phyloP scores from a whole-genome alignment of 2,329 filamentous ascomycete genomes.

The Neofusicoccum umdonicola region DNA sequence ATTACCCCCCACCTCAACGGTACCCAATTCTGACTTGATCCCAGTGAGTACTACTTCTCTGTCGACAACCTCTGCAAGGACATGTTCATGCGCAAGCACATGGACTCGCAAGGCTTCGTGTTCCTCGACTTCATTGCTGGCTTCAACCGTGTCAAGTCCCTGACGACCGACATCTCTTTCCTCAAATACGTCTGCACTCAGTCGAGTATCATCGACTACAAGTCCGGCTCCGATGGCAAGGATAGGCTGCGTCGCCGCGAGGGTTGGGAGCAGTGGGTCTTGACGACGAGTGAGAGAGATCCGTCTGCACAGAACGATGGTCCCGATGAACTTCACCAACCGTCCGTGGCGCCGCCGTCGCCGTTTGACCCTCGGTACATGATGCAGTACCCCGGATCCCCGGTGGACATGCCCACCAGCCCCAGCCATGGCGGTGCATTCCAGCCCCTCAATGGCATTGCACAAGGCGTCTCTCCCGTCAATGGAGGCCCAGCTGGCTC shows the following conservation, averaged over 20 bases:
- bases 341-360: constrained; percentile 38
- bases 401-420: constrained; percentile 5
- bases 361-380: constrained; percentile 33
- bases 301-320: constrained; percentile 72
- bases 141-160: constrained; percentile 80
- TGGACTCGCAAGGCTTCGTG: constrained; percentile 95
- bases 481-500: constrained; percentile 2
- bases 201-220: constrained; percentile 71
- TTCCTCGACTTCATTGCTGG: constrained; percentile 72
- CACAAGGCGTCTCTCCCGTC: constrained; percentile 7
- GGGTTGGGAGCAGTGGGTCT: constrained; percentile 77
- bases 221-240: constrained; percentile 70
- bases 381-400: constrained; percentile 22
- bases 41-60: constrained; percentile 93
- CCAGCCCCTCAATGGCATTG: constrained; percentile 15
- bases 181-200: constrained; percentile 73
- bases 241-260: constrained; percentile 75
- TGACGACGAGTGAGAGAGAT: constrained; percentile 69
- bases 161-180: constrained; percentile 70
- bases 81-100: constrained; percentile 78
- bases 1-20: background rate
- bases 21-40: constrained; percentile 26
- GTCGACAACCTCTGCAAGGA: constrained; percentile 95
- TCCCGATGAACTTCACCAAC: constrained; percentile 47
- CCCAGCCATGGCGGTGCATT: constrained; percentile 1